Evolutionary conservation across 1,139 yeast genomes (phyloP).

Genomic region (Nakaseomyces glabratus): DNA sequence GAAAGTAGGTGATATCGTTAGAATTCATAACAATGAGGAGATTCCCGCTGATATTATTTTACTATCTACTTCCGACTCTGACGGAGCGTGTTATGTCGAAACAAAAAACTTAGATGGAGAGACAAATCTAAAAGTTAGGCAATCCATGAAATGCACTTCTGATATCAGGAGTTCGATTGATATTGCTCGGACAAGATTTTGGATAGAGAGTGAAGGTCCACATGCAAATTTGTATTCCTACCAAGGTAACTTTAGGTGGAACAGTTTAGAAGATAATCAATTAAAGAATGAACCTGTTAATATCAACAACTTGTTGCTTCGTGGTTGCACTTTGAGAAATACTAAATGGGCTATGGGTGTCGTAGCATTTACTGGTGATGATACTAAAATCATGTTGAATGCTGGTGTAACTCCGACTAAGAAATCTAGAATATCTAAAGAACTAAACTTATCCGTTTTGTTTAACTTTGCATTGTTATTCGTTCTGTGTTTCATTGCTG

Average conservation of each 20-base stretch:
- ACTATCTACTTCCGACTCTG: conserved; percentile 73
- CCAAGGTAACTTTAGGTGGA: conserved; percentile 49
- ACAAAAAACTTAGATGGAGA: conserved; percentile 96
- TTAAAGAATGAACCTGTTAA: conserved; percentile 58
- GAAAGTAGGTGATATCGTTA: conserved; percentile 78
- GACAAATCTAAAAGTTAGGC: conserved; percentile 78
- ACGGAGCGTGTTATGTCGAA: conserved; percentile 87
- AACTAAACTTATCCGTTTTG: conserved; percentile 71
- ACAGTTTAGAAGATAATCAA: conserved; percentile 36
- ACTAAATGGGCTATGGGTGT: conserved; percentile 91
- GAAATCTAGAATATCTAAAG: conserved; percentile 71
- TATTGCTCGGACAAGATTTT: conserved; percentile 62
- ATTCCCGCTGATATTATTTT: conserved; percentile 86
- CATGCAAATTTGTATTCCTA: conserved; percentile 72
- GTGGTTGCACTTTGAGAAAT: conserved; percentile 86
- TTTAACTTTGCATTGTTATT: conserved; percentile 71
- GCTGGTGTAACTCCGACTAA: conserved; percentile 92
- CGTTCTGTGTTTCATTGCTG: conserved; percentile 72
- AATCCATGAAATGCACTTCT: conserved; percentile 64
- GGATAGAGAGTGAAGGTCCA: conserved; percentile 90
- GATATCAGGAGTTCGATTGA: conserved; percentile 58
- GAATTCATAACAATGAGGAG: conserved; percentile 80
- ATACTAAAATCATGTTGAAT: conserved; percentile 87
- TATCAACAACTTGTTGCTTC: conserved; percentile 67
- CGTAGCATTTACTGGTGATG: conserved; percentile 82